Percentiles rank a stretch among this genome's conserved stretches.
These are phyloP conservation scores for Psidium friedrichsthalianum DNA, from an alignment of 345 rosid genomes.

Conservation along the genomic window DNA sequence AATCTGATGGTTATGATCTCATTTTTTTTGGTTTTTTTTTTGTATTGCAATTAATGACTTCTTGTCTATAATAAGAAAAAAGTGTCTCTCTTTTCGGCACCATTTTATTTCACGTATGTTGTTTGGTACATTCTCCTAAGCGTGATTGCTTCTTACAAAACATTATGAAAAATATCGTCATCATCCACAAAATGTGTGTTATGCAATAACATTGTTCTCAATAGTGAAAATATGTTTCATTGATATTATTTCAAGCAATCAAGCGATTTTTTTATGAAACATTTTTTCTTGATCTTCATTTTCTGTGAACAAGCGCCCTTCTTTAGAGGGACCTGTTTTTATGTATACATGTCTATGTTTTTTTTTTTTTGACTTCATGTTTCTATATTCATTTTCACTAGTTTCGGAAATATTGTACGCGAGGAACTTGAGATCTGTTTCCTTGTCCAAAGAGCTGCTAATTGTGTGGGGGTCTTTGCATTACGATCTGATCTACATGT, in stretches of 20 bases:
- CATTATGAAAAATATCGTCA: not conserved
- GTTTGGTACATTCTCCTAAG: not conserved
- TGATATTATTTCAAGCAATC: not conserved
- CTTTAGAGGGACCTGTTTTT: not conserved
- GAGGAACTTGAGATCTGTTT: not conserved
- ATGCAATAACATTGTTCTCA: not conserved
- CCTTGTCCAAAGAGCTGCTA: not conserved
- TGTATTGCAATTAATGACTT: not conserved
- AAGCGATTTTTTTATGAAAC: not conserved
- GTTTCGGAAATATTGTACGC: not conserved
- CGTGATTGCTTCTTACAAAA: not conserved
- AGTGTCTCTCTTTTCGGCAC: not conserved
- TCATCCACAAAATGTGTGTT: not conserved
- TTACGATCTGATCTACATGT: not conserved
- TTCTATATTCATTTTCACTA: not conserved
- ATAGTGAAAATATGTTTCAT: not conserved
- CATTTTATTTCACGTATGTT: not conserved
- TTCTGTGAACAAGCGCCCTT: not conserved
- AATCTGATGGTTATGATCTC: not conserved
- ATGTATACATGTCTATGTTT: not conserved
- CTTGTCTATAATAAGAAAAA: not conserved
- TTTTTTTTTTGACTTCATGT: not conserved
- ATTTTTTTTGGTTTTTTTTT: not conserved
- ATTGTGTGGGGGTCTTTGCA: not conserved
- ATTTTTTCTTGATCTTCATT: not conserved